phyloP scores from a whole-genome alignment of 148 eudicot species.

The Limonium bicolor region DNA sequence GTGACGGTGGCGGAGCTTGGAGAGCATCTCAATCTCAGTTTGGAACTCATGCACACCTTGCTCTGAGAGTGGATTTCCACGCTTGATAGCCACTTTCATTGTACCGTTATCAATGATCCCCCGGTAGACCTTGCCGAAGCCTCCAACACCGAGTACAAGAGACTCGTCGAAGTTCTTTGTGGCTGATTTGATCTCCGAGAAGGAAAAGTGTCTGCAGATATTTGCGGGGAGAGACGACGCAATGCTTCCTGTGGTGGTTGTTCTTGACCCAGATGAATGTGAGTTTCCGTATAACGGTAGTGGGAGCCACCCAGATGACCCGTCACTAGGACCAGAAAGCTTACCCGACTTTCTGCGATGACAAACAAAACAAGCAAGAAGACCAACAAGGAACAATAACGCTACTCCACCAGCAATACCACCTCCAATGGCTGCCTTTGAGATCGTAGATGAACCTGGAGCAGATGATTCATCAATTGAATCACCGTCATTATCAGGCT shows the following conservation, averaged over 20 bases:
- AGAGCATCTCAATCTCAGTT: constrained; percentile 94
- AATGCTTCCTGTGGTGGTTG: constrained; percentile 3
- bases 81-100: constrained; percentile 6
- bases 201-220: constrained; percentile 4
- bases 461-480: no score
- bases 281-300: constrained; percentile 6
- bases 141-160: constrained; percentile 2
- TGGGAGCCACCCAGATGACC: background rate
- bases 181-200: constrained; percentile 6
- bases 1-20: constrained; percentile 94
- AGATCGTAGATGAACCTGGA: background rate
- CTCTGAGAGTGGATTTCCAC: constrained; percentile 11
- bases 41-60: constrained; percentile 92
- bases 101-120: constrained; percentile 11
- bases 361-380: constrained; percentile 10
- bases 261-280: constrained; percentile 13
- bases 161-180: constrained; percentile 6
- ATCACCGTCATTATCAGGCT: constrained; percentile 12
- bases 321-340: constrained; percentile 40
- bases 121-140: constrained; percentile 7
- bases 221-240: constrained; percentile 3
- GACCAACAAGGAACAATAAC: background rate
- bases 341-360: constrained; percentile 34
- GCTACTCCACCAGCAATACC: constrained; percentile 33
- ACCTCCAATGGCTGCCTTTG: constrained; percentile 4